Conservation (phyloP, 192 early-diverging fungal species). For the Linnemannia hyalina region DNA sequence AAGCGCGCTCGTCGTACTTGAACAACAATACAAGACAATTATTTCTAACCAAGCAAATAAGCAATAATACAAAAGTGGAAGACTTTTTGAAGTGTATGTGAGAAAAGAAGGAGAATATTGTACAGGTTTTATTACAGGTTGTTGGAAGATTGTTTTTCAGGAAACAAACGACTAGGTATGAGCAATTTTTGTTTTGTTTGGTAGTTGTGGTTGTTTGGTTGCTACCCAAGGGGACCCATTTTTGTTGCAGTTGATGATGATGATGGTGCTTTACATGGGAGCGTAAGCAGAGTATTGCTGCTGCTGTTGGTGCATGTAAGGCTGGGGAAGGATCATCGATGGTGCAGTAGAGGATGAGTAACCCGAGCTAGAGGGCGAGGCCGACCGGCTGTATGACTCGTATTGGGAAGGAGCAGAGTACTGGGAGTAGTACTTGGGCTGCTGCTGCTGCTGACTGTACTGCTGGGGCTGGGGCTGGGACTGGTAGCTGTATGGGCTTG, state of each 20-base stretch:
- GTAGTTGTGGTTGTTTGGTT: not conserved
- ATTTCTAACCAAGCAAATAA: not conserved
- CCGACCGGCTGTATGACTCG: conserved; percentile 28
- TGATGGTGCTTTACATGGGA: not conserved
- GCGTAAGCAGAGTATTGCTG: conserved; percentile 13
- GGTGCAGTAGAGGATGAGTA: conserved; percentile 6
- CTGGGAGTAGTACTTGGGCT: conserved; percentile 12
- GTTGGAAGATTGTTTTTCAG: not conserved
- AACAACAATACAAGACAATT: conserved; percentile 10
- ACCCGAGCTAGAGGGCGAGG: conserved; percentile 6
- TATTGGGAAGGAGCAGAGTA: conserved; percentile 3
- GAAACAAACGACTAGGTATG: conserved; percentile 15
- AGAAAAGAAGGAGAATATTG: not conserved
- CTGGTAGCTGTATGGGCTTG: conserved; percentile 10
- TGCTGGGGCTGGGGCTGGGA: conserved; percentile 11
- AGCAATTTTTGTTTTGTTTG: conserved; percentile 17
- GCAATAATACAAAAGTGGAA: not conserved
- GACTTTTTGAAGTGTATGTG: not conserved
- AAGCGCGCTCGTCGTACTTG: conserved; percentile 34
- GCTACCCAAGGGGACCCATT: conserved; percentile 5
- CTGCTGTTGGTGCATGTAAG: conserved; percentile 34
- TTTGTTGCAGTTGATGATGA: not conserved
- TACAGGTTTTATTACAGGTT: conserved; percentile 43
- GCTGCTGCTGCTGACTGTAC: conserved; percentile 14
- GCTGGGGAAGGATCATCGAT: conserved; percentile 33